Percentiles rank a stretch among this genome's conserved stretches.
Evolutionary conservation across 2,329 filamentous ascomycete genomes (phyloP).

Genomic region (Bipolaris victoriae): DNA sequence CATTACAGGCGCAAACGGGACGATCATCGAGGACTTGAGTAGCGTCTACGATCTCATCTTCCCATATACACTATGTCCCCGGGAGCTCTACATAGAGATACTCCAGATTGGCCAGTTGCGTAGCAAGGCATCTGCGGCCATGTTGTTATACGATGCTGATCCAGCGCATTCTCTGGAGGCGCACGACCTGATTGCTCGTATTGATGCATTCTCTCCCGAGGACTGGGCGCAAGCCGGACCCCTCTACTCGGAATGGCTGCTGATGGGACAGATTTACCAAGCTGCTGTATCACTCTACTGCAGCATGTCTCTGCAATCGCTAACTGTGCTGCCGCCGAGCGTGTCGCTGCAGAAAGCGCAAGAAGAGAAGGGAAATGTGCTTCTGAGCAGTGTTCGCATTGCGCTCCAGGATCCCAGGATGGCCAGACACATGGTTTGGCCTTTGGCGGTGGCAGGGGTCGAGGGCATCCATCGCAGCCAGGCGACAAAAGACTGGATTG

Average conservation of each 20-base stretch:
- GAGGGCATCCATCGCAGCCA: constrained; percentile 30
- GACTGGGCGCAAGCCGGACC: constrained; percentile 39
- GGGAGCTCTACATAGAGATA: constrained; percentile 30
- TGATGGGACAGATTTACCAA: constrained; percentile 34
- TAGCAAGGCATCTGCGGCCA: constrained; percentile 14
- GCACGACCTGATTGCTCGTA: constrained; percentile 26
- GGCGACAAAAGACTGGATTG: constrained; percentile 28
- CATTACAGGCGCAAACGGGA: constrained; percentile 17
- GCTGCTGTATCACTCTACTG: constrained; percentile 35
- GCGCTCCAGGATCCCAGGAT: constrained; percentile 17
- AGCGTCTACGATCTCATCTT: constrained; percentile 37
- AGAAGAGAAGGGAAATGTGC: constrained; percentile 17
- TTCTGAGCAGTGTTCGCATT: constrained; percentile 16
- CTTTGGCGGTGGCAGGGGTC: constrained; percentile 36
- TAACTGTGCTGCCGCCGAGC: constrained; percentile 26
- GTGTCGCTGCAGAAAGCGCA: constrained; percentile 27
- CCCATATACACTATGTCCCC: constrained; percentile 37
- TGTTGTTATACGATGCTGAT: constrained; percentile 15
- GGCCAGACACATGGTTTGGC: constrained; percentile 31
- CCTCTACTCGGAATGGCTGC: constrained; percentile 29
- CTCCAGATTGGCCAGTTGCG: constrained; percentile 36
- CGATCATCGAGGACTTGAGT: constrained; percentile 24
- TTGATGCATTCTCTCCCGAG: constrained; percentile 30
- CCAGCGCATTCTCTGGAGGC: constrained; percentile 21
- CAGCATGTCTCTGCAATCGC: constrained; percentile 34